phyloP scores from a whole-genome alignment of 768 basidiomycete genomes.

The Artomyces pyxidatus region DNA sequence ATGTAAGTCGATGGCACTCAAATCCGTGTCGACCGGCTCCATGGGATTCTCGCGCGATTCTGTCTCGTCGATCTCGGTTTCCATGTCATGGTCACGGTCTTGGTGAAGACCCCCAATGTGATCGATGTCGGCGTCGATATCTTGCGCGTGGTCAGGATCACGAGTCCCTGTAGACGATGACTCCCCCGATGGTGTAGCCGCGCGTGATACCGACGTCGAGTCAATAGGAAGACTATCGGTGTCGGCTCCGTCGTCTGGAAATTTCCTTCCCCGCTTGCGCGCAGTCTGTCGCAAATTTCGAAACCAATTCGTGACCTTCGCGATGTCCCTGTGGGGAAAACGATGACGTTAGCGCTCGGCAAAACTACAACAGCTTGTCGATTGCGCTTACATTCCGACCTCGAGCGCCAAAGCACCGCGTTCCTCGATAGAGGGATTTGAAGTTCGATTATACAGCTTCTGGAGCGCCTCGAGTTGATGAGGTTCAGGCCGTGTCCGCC shows the following conservation, averaged over 20 bases:
- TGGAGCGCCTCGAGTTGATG: slow-evolving; percentile 71
- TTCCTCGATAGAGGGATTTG: slow-evolving; percentile 75
- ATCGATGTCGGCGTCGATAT: slow-evolving; percentile 31
- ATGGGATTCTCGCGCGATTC: not conserved
- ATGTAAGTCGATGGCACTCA: too few relatives aligned
- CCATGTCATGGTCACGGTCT: slow-evolving; percentile 32
- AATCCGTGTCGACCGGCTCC: not conserved
- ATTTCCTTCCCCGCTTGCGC: slow-evolving; percentile 56
- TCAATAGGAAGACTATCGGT: slow-evolving; percentile 21
- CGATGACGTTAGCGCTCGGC: slow-evolving; percentile 1
- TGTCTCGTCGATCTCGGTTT: slow-evolving; percentile 32
- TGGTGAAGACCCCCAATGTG: slow-evolving; percentile 32
- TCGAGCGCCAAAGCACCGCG: slow-evolving; percentile 64
- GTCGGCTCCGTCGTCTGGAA: slow-evolving; percentile 39
- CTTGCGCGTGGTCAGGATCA: slow-evolving; percentile 17
- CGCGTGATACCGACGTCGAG: slow-evolving; percentile 42
- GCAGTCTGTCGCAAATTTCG: slow-evolving; percentile 76
- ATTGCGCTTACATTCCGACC: slow-evolving; percentile 62
- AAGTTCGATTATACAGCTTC: slow-evolving; percentile 55
- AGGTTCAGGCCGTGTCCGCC: slow-evolving; percentile 73
- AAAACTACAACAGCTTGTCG: slow-evolving; percentile 26
- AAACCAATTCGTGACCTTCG: slow-evolving; percentile 87
- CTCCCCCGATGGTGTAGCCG: slow-evolving; percentile 41
- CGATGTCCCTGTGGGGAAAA: slow-evolving; percentile 47
- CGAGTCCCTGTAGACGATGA: slow-evolving; percentile 46